Conservation (phyloP, 257 asterid species). For the Solanum bulbocastanum region DNA sequence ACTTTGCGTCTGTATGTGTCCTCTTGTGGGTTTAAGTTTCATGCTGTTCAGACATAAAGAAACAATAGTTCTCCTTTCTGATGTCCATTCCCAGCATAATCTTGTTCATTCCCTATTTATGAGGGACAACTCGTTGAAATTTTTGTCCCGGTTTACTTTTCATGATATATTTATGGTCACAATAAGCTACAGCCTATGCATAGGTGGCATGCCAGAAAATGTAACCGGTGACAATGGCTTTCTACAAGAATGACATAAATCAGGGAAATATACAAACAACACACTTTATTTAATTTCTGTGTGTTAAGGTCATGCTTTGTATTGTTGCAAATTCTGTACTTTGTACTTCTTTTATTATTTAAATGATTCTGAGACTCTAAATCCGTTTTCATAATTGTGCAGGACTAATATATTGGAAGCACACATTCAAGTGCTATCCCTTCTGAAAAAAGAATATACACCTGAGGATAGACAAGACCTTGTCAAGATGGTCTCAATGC, state of each 20-base stretch:
- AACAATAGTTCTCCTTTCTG: neutral
- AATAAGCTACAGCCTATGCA: neutral
- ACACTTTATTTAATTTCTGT: neutral
- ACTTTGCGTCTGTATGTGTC: neutral
- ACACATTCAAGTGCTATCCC: constrained; percentile 65
- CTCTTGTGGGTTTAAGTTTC: neutral
- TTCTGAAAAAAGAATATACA: constrained; percentile 68
- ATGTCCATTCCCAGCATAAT: neutral
- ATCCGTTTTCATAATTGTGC: constrained; percentile 8
- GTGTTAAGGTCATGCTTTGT: neutral
- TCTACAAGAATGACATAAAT: neutral
- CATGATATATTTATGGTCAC: neutral
- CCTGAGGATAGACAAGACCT: constrained; percentile 54
- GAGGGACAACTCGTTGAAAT: neutral
- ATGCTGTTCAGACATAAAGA: neutral
- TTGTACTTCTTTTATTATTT: neutral
- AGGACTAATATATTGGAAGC: constrained; percentile 94
- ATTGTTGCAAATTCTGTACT: neutral
- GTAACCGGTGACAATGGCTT: neutral
- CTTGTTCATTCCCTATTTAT: neutral
- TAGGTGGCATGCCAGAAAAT: neutral
- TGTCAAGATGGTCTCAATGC: constrained; percentile 44
- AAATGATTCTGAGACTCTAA: neutral
- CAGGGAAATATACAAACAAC: neutral
- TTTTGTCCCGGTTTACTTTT: neutral